These are phyloP conservation scores for Climacium dendroides DNA, from an alignment of 225 moss, liverwort and hornwort genomes.

Conservation along the genomic window DNA sequence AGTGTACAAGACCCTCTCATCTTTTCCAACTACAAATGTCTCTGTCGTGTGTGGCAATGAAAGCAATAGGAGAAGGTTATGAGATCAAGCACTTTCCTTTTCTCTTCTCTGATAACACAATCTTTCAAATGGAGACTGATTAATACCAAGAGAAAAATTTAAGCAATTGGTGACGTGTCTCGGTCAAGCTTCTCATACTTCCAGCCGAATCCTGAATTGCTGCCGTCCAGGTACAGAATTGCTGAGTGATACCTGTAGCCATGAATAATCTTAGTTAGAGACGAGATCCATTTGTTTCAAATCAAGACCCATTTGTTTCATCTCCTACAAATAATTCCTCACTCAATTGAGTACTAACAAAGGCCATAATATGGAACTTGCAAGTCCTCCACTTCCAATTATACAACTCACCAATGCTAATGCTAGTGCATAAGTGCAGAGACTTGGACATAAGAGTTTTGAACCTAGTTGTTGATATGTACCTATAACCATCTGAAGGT, in stretches of 20 bases:
- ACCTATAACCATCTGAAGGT: too few relatives aligned
- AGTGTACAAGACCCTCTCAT: background rate
- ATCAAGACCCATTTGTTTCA: background rate
- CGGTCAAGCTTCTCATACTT: slow-evolving; percentile 10
- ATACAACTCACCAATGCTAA: background rate
- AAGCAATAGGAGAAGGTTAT: background rate
- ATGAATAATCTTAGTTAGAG: background rate
- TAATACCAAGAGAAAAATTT: background rate
- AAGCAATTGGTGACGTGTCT: background rate
- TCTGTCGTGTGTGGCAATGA: background rate
- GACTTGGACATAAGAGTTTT: too few relatives aligned
- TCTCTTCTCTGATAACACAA: background rate
- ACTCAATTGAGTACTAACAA: background rate
- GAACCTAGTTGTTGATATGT: too few relatives aligned
- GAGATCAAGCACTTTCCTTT: background rate
- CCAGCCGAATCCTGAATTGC: background rate
- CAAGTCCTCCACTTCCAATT: background rate
- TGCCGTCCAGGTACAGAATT: slow-evolving; percentile 6
- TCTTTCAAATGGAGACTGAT: background rate
- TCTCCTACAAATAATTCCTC: background rate
- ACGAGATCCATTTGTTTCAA: background rate
- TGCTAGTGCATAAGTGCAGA: too few relatives aligned
- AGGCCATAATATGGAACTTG: background rate
- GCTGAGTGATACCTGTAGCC: slow-evolving; percentile 6
- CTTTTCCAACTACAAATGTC: background rate